Percentiles rank a stretch among this genome's conserved stretches.
These are phyloP conservation scores for Taxillus chinensis DNA, from an alignment of 164 flowering plant genomes.

Conservation along the genomic window DNA sequence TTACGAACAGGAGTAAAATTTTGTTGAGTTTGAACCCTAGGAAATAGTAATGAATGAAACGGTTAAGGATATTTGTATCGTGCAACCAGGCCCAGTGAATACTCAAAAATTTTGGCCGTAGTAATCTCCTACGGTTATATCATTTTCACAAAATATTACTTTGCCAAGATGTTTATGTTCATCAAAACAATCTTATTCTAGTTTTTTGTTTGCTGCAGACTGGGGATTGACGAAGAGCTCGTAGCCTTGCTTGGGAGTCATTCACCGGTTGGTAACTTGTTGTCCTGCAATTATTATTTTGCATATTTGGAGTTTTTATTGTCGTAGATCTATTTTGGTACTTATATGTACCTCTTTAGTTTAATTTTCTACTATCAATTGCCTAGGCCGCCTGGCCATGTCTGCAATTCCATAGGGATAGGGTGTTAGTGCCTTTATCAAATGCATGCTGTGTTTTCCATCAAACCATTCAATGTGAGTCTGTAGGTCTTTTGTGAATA, in stretches of 20 bases:
- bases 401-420: neutral
- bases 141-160: neutral
- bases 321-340: too few relatives aligned
- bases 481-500: too few relatives aligned
- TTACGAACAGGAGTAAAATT: too few relatives aligned
- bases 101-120: too few relatives aligned
- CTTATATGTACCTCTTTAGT: neutral
- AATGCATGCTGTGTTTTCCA: neutral
- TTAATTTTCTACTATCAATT: neutral
- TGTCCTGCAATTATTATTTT: neutral
- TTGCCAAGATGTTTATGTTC: neutral
- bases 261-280: slow-evolving; percentile 52
- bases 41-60: too few relatives aligned
- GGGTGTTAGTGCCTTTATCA: neutral
- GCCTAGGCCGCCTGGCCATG: neutral
- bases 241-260: slow-evolving; percentile 65
- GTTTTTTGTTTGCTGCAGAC: slow-evolving; percentile 28
- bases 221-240: slow-evolving; percentile 93
- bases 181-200: neutral
- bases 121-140: neutral
- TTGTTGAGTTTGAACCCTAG: too few relatives aligned
- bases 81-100: too few relatives aligned
- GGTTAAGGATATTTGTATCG: too few relatives aligned
- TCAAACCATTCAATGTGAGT: neutral
- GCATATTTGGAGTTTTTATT: neutral